These are phyloP conservation scores for Citeromyces siamensis DNA, from an alignment of 1,139 yeast genomes.

Conservation along the genomic window DNA sequence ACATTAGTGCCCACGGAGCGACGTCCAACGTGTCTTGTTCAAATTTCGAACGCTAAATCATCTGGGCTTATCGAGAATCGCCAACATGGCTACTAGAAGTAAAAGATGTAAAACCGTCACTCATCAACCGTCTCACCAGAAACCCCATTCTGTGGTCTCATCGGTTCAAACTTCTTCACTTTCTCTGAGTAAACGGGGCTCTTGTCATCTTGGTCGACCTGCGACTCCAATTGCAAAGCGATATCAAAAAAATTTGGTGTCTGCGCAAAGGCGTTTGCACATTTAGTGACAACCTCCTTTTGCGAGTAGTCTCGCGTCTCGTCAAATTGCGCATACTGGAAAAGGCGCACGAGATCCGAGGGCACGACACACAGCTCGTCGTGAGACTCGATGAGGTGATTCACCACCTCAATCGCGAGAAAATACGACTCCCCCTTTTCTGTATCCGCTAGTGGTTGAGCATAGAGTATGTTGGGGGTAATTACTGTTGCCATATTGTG, in stretches of 20 bases:
- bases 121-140: too few relatives aligned
- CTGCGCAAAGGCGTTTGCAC: conserved; percentile 5
- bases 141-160: too few relatives aligned
- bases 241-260: conserved; percentile 11
- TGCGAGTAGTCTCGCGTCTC: conserved; percentile 10
- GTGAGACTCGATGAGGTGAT: conserved; percentile 72
- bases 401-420: conserved; percentile 83
- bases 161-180: background rate
- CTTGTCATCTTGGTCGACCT: conserved; percentile 1
- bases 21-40: too few relatives aligned
- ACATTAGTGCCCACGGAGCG: too few relatives aligned
- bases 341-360: conserved; percentile 26
- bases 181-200: background rate
- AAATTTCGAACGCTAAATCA: too few relatives aligned
- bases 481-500: conserved; percentile 93
- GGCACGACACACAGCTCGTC: conserved; percentile 79
- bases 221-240: conserved; percentile 1
- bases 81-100: too few relatives aligned
- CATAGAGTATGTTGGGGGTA: conserved; percentile 79
- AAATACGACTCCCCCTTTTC: conserved; percentile 65
- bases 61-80: too few relatives aligned
- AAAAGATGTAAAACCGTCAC: too few relatives aligned
- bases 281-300: conserved; percentile 17
- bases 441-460: conserved; percentile 18
- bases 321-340: conserved; percentile 15